These are phyloP conservation scores for Debaryomyces castellii DNA, from an alignment of 805 yeast genomes.

Conservation along the genomic window DNA sequence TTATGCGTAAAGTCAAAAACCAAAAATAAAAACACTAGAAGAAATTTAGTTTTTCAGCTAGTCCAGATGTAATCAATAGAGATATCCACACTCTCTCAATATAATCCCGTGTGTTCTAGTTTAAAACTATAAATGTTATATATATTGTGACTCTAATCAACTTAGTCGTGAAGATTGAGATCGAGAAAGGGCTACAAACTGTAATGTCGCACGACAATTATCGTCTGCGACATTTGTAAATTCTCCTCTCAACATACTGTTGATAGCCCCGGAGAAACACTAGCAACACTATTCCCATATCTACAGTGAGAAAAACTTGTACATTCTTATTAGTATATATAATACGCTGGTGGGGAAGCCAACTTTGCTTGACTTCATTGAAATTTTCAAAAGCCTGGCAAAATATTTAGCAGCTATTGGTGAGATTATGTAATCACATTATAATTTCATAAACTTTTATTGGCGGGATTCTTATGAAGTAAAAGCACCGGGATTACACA, in stretches of 20 bases:
- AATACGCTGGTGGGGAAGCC: too few relatives aligned
- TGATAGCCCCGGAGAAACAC: too few relatives aligned
- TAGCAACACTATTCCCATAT: too few relatives aligned
- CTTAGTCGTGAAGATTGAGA: not conserved
- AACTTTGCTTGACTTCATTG: too few relatives aligned
- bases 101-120: not conserved
- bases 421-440: constrained; percentile 1
- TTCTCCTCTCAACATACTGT: too few relatives aligned
- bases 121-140: not conserved
- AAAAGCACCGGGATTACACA: constrained; percentile 6
- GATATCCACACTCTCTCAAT: not conserved
- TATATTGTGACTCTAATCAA: not conserved
- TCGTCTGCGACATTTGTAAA: too few relatives aligned
- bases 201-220: not conserved
- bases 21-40: too few relatives aligned
- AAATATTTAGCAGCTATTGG: not conserved
- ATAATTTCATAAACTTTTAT: constrained; percentile 5
- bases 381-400: too few relatives aligned
- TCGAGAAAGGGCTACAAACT: not conserved
- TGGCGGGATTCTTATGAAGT: constrained; percentile 2
- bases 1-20: too few relatives aligned
- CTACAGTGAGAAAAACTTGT: too few relatives aligned
- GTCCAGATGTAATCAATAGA: not conserved
- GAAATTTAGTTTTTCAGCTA: not conserved
- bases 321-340: too few relatives aligned